These are phyloP conservation scores for Venustampulla echinocandica DNA, from an alignment of 495 filamentous ascomycete species.

Conservation along the genomic window DNA sequence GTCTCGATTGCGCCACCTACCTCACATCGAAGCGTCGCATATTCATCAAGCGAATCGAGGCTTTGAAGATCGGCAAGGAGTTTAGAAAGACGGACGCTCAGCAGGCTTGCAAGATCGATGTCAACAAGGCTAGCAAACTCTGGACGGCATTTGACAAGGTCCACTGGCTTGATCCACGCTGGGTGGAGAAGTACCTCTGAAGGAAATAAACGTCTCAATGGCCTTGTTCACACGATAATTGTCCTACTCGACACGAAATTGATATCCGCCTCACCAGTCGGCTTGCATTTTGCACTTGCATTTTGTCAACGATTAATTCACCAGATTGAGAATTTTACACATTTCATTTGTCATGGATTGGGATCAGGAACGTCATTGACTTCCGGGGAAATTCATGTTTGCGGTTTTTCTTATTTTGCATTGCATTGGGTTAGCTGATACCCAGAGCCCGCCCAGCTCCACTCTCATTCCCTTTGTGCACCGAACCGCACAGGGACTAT, in stretches of 20 bases:
- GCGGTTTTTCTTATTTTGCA: conserved; percentile 10
- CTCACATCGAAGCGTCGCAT: conserved; percentile 92
- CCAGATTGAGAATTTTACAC: too few species aligned
- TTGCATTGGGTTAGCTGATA: conserved; percentile 26
- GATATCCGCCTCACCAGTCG: conserved; percentile 1
- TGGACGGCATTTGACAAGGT: conserved; percentile 88
- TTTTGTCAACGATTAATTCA: conserved; percentile 20
- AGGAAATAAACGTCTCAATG: too few species aligned
- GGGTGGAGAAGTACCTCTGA: conserved; percentile 15
- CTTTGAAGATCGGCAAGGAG: conserved; percentile 64
- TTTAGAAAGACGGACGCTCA: conserved; percentile 98
- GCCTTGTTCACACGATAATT: too few species aligned
- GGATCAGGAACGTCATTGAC: conserved; percentile 3
- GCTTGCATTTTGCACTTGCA: conserved; percentile 17
- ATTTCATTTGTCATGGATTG: conserved; percentile 20
- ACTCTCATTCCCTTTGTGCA: conserved; percentile 17
- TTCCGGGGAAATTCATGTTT: conserved; percentile 4
- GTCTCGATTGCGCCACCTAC: conserved; percentile 84
- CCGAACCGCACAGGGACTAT: conserved; percentile 1
- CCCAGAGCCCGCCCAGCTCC: conserved; percentile 27
- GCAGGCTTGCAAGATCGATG: conserved; percentile 95
- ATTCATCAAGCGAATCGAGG: conserved; percentile 67
- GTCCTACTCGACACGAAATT: conserved; percentile 7
- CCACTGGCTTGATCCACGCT: conserved; percentile 67
- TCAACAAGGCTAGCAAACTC: conserved; percentile 95